Evolutionary conservation across 768 basidiomycete species (phyloP), one percentile per base, ranked within the genome.

Genomic region (Heimioporus sp.): DNA sequence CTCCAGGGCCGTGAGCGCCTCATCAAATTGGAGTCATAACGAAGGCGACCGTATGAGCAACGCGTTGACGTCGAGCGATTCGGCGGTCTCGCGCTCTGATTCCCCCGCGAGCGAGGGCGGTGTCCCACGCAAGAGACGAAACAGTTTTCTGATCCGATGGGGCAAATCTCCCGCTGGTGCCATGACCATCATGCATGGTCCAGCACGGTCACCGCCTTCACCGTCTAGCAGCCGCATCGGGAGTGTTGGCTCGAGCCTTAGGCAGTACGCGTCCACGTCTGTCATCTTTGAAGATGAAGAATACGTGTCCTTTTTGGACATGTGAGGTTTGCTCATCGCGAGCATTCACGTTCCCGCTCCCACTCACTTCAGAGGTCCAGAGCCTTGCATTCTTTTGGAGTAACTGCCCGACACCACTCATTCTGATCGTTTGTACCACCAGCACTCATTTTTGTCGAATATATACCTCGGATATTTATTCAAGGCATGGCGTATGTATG

Each of bases 231-330:
- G 24, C 24, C 24, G 24, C 24, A 5, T 28, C 3, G 24, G 24
- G 24, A 28, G 24, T 28, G 24, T 28, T 6, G 24, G 24, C 24
- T 28, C 24, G 24, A 28, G 24, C 24, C 6, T 28, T 28, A 28
- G 24, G 5, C 24, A 4, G 24, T 28, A 6, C 24, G 5, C 24
- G 24, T 4, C 24, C 6, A 28, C 24, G 24, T 28, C 24, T 4
- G 24, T 28, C 11, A 35, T 35, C 35, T 15, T 16, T 12, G 35
- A 35, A 35, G 13, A 28, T 28, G 24, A 12, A 35, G 35, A 35
- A 5, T 35, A 35, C 7, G 35, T 35, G 13, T 66, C 65, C 15
- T 66, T 66, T 31, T 44, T 66, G 46, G 65, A 66, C 2, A 28
- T 66, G 15, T 39, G 38, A 48, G 13, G 20, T 20, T 20, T 17